phyloP scores from a whole-genome alignment of 805 yeast genomes.

The Candida patagonica region DNA sequence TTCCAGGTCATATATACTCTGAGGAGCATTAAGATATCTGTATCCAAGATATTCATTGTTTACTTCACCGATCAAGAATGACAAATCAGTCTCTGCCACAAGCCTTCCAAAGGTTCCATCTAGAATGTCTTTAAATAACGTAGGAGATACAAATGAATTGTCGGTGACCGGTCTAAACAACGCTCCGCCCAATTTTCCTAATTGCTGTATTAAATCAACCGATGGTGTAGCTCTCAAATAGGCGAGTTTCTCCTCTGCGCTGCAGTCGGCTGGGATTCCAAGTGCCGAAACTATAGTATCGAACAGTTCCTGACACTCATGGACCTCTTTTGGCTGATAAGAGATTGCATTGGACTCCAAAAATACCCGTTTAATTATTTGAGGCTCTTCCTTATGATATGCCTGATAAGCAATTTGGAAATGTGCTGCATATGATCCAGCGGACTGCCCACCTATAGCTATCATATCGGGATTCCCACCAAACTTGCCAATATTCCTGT shows the following conservation, averaged over 20 bases:
- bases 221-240: slow-evolving; percentile 19
- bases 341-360: slow-evolving; percentile 32
- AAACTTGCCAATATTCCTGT: slow-evolving; percentile 31
- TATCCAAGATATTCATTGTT: slow-evolving; percentile 4
- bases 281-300: slow-evolving; percentile 28
- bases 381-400: slow-evolving; percentile 32
- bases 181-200: slow-evolving; percentile 23
- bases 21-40: slow-evolving; percentile 5
- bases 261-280: slow-evolving; percentile 14
- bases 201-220: slow-evolving; percentile 19
- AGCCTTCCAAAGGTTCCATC: slow-evolving; percentile 9
- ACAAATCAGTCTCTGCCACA: slow-evolving; percentile 4
- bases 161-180: slow-evolving; percentile 36
- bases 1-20: neutral
- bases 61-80: slow-evolving; percentile 10
- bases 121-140: slow-evolving; percentile 29
- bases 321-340: slow-evolving; percentile 32
- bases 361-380: slow-evolving; percentile 32
- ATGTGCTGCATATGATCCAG: slow-evolving; percentile 34
- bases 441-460: slow-evolving; percentile 36
- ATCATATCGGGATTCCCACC: slow-evolving; percentile 36
- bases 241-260: slow-evolving; percentile 19
- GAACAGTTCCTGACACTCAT: slow-evolving; percentile 30
- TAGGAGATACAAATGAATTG: slow-evolving; percentile 28
- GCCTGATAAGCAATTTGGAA: slow-evolving; percentile 36